Evolutionary conservation across 2,329 filamentous ascomycete species (phyloP), one percentile per base, ranked within the genome.

Genomic region (Talaromyces amestolkiae): DNA sequence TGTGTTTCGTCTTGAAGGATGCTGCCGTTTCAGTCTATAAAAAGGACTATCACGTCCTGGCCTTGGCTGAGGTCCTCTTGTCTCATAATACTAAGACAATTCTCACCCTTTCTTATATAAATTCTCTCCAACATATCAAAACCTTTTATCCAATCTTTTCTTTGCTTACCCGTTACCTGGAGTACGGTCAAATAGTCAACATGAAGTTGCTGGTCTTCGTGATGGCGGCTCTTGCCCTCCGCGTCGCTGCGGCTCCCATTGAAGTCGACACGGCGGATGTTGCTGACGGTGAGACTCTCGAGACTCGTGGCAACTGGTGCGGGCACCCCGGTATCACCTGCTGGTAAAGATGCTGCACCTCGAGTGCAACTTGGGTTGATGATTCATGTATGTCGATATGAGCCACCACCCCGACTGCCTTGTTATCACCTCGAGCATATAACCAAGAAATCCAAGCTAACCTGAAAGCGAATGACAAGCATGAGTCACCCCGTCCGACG

Each of bases 11-110:
- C 9, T 19, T 31, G 39, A 27, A 33, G n/a, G 13, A 43, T 45
- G 15, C 8, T 59, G 56, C 19, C 31, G 56, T 59, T 59, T 45
- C 56, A 59, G 24, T 39, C 56, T 59, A 43, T 59, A 59, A 59
- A 45, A 45, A 45, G 24, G 56, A 13, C 3, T 22, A 15, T 45
- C 13, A 45, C 3, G 22, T 39, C 56, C 39, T 6, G 22, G 37
- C 37, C 11, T 37, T 39, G 17, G 31, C 33, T 56, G n/a, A 24
- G 17, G 53, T 15, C 17, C 35, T 54, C 53, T 37, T 56, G 24
- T 53, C 53, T 56, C 33, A 22, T 56, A 6, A 15, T 39, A 9
- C 33, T 13, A 10, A 22, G n/a, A 56, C 19, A 37, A 39, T 24
- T 19, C 15, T 39, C 11, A 24, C 22, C 33, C 24, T 4, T 51